Evolutionary conservation across 1,284 basidiomycete species (phyloP).

Genomic region (Pterula multifida): DNA sequence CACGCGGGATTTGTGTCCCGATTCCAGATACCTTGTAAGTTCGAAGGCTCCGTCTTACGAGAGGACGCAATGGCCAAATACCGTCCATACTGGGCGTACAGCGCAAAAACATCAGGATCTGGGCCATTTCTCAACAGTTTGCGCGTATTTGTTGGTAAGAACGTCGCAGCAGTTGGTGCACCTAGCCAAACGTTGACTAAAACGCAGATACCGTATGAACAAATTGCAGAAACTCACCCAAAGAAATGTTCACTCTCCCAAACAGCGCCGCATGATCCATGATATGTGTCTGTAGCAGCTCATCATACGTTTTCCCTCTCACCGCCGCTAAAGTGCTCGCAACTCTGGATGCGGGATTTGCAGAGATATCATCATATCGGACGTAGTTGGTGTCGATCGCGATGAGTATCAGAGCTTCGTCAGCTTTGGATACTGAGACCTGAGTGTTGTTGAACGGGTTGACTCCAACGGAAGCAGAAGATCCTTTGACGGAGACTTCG

Average conservation of each 20-base stretch:
- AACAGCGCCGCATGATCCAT: conserved; percentile 9
- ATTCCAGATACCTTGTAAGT: conserved; percentile 11
- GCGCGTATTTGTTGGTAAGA: conserved; percentile 9
- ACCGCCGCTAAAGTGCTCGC: conserved; percentile 6
- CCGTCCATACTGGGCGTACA: conserved; percentile 9
- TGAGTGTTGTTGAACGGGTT: not conserved
- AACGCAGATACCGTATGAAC: not conserved
- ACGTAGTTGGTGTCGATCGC: conserved; percentile 11
- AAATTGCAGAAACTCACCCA: conserved; percentile 4
- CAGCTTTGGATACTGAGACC: conserved; percentile 6
- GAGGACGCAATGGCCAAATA: conserved; percentile 11
- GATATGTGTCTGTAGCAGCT: conserved; percentile 8
- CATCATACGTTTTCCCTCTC: conserved; percentile 6
- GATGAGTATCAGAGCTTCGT: conserved; percentile 9
- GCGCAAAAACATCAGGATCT: conserved; percentile 9
- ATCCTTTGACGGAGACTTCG: conserved; percentile 6
- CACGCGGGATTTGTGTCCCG: conserved; percentile 9
- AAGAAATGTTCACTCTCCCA: conserved; percentile 9
- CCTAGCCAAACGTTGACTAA: conserved; percentile 5
- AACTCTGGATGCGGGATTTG: conserved; percentile 8
- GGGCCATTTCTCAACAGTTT: conserved; percentile 8
- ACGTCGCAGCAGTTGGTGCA: conserved; percentile 6
- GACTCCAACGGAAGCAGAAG: not conserved
- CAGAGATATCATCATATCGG: conserved; percentile 9
- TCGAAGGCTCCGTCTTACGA: conserved; percentile 10